These are phyloP conservation scores for Paraleonurus japonicus DNA, from an alignment of 257 asterid species.

Conservation along the genomic window DNA sequence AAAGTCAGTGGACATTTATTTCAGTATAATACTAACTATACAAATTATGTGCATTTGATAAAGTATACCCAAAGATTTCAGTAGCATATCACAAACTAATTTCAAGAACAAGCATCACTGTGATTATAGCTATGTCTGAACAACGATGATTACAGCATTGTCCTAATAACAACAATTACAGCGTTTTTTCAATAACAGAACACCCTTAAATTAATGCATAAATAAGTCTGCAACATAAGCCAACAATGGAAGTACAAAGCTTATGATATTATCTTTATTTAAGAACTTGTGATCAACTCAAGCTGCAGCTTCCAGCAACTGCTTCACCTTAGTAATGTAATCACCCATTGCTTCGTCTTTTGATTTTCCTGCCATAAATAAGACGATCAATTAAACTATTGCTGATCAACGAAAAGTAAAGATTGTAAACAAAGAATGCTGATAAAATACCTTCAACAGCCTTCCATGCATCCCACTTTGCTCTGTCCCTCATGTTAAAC, in stretches of 20 bases:
- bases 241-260: background rate
- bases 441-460: conserved; percentile 70
- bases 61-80: background rate
- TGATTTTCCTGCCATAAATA: conserved; percentile 61
- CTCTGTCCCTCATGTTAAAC: conserved; percentile 73
- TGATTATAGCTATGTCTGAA: background rate
- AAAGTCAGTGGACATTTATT: too few species aligned
- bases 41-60: too few species aligned
- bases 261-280: conserved; percentile 10
- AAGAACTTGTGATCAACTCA: conserved; percentile 28
- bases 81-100: background rate
- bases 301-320: conserved; percentile 66
- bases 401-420: too few species aligned
- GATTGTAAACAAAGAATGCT: background rate
- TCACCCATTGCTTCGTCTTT: conserved; percentile 78
- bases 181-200: conserved; percentile 17
- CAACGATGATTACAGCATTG: background rate
- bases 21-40: too few species aligned
- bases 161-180: background rate
- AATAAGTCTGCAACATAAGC: background rate
- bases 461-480: conserved; percentile 99
- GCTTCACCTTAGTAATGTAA: conserved; percentile 92
- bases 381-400: background rate
- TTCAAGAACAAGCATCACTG: background rate
- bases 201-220: conserved; percentile 20